Evolutionary conservation across 2,329 filamentous ascomycete genomes (phyloP).

Genomic region (Botrytis paeoniae): DNA sequence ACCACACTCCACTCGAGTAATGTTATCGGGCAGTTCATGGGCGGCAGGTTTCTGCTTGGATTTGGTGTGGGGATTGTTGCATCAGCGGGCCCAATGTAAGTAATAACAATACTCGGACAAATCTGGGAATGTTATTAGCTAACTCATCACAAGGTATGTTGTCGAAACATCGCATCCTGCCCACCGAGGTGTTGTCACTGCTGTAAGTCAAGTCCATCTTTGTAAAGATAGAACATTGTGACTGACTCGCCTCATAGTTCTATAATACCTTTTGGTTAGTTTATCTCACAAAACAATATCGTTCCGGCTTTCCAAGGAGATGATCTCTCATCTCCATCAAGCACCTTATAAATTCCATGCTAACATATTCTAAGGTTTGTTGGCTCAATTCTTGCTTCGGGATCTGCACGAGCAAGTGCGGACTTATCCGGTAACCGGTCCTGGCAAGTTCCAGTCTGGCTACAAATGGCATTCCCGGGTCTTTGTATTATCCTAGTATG

Average conservation of each 20-base stretch:
- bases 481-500: constrained; percentile 45
- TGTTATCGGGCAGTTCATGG: constrained; percentile 45
- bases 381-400: constrained; percentile 52
- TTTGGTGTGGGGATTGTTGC: constrained; percentile 50
- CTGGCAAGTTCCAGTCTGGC: constrained; percentile 52
- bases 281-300: not conserved
- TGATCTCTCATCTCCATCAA: not conserved
- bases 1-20: constrained; percentile 32
- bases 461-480: constrained; percentile 50
- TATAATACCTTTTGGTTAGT: constrained; percentile 35
- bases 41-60: constrained; percentile 57
- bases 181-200: constrained; percentile 43
- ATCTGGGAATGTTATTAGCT: not conserved
- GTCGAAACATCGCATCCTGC: constrained; percentile 38
- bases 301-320: not conserved
- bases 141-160: not conserved
- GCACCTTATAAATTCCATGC: not conserved
- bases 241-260: constrained; percentile 16
- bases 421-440: constrained; percentile 40
- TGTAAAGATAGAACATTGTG: not conserved
- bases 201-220: constrained; percentile 7
- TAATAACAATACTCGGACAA: constrained; percentile 32
- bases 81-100: constrained; percentile 46
- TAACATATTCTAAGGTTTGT: constrained; percentile 42
- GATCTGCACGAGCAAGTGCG: constrained; percentile 50